Evolutionary conservation across 306 rosid genomes (phyloP), one percentile per base, ranked within the genome.

Genomic region (Glycyrrhiza uralensis): DNA sequence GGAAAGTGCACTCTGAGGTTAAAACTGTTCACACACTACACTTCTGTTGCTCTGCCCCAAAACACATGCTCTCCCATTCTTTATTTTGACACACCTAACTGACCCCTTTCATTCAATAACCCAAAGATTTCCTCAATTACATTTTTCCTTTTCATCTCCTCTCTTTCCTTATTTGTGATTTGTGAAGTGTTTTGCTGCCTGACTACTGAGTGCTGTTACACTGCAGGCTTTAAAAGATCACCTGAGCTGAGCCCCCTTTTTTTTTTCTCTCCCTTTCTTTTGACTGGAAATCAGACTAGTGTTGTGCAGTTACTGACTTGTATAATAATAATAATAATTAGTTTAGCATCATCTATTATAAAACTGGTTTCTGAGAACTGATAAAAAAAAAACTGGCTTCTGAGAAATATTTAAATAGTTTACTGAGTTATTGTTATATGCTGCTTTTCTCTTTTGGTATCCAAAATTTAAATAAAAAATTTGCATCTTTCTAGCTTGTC

Each of bases 1-100:
- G 91, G 77, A 80, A 82, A 86, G 83, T 86, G 95, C 95, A 84
- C 86, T 80, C 85, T 82, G 82, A 84, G 86, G 85, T 75, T 80
- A 78, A 69, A 76, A 81, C 85, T 88, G 86, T 88, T 83, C 76
- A 66, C 83, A 84, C 62, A 59, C 8, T n/a, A n/a, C n/a, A n/a
- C n/a, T n/a, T 23, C 87, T 81, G 87, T 70, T 81, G 8, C 82
- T 70, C 88, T 87, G 92, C 71, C 84, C 79, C 87, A 85, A 38
- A 80, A 88, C 95, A 88, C 90, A 80, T 85, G 95, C 89, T 76
- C 36, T 56, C 35, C 62, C n/a, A n/a, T 69, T 59, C 80, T 79
- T 84, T 76, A 36, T 70, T 72, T 70, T 83, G 76, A 70, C 81
- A 72, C 83, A 87, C 87, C 86, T 71, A 76, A 83, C 85, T 81